Evolutionary conservation across 768 basidiomycete genomes (phyloP), one percentile per base, ranked within the genome.

Genomic region (Suillus lakei): DNA sequence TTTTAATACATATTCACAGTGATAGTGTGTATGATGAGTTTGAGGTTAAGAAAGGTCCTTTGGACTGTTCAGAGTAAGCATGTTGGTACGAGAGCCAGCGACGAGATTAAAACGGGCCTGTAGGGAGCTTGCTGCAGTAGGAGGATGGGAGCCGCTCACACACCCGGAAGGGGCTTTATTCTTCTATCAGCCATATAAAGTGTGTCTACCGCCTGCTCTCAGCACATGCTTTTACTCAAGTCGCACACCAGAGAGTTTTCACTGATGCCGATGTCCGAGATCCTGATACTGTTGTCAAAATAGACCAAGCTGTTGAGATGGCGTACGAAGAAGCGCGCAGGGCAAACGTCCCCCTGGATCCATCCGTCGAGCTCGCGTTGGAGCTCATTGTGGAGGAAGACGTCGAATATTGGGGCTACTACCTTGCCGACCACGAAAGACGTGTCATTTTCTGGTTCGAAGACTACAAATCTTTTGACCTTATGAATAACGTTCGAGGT

Each of bases 131-230:
- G 3, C 26, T 13, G 12, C 26, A 13, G 48, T 7, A 12, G 10
- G 1, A 10, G 80, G 75, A 2, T 88, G 87, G 87, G 71, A 63
- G 6, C 66, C 78, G 3, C 75, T 76, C 44, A 71, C 76, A 5
- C 87, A 88, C 69, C 86, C 86, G 0, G 86, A 89, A 74, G 88
- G 88, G 5, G 80, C 80, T 16, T 75, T 81, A n/a, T 88, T 87
- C 69, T 88, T 85, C 64, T 81, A 77, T 68, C 76, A 86, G 55
- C 28, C 66, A 54, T 66, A 73, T 12, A 80, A 80, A 72, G 86
- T 85, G 50, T 0, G 76, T 61, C 36, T 12, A 3, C 26, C 9
- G 16, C 16, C 26, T 36, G 32, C 13, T 21, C 21, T 7, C 41
- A 6, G 34, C 5, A 21, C 41, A 28, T 15, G 23, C 2, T 23